Percentiles rank a stretch among this genome's conserved stretches.
phyloP scores from a whole-genome alignment of 108 stramenopile species.

The Cyclotella cryptica region DNA sequence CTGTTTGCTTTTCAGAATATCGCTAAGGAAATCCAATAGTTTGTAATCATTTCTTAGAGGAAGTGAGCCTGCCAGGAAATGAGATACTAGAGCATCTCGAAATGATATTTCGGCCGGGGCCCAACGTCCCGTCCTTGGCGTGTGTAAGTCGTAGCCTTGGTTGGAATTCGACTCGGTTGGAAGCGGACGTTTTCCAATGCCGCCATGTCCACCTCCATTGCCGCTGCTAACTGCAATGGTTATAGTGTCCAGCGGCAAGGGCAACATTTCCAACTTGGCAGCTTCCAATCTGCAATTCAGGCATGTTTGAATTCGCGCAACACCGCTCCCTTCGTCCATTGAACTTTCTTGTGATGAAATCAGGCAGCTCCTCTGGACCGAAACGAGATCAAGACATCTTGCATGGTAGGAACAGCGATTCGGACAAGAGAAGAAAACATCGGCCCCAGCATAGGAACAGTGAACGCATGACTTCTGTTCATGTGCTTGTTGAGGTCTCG shows the following conservation, averaged over 20 bases:
- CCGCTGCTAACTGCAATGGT: neutral
- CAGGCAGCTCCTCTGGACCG: neutral
- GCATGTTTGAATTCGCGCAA: neutral
- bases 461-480: neutral
- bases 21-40: slow-evolving; percentile 78
- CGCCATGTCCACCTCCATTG: neutral
- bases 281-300: slow-evolving; percentile 4
- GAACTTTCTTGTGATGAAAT: neutral
- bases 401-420: slow-evolving; percentile 39
- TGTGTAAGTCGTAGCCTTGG: slow-evolving; percentile 16
- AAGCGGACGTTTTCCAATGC: neutral
- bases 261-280: neutral
- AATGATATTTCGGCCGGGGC: slow-evolving; percentile 71
- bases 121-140: slow-evolving; percentile 77
- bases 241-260: neutral
- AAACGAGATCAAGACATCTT: slow-evolving; percentile 27
- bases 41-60: slow-evolving; percentile 73
- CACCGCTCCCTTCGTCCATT: neutral
- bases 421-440: slow-evolving; percentile 8
- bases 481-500: neutral
- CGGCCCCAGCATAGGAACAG: neutral
- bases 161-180: neutral
- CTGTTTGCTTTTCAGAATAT: slow-evolving; percentile 86
- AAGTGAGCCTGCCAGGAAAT: slow-evolving; percentile 68
- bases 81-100: slow-evolving; percentile 73